These are phyloP conservation scores for Cyclocybe cylindracea DNA, from an alignment of 768 basidiomycete species.

Conservation along the genomic window DNA sequence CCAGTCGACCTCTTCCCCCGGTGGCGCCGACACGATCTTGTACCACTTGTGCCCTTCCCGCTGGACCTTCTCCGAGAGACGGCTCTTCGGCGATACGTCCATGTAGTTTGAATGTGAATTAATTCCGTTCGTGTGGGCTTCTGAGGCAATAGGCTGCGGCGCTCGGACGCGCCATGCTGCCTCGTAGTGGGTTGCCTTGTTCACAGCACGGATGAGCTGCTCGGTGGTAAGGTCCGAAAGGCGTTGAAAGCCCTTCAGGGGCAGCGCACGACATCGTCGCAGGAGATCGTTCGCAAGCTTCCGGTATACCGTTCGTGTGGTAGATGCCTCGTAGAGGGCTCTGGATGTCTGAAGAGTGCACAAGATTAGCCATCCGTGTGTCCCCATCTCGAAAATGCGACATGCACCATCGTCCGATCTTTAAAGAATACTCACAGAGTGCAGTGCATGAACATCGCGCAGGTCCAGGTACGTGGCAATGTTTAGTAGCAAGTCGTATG, in stretches of 20 bases:
- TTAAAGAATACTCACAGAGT: constrained; percentile 48
- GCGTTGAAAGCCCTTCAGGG: constrained; percentile 69
- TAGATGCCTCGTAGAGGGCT: constrained; percentile 58
- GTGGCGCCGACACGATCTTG: constrained; percentile 67
- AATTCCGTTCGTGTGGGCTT: constrained; percentile 27
- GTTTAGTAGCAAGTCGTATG: constrained; percentile 72
- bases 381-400: background rate
- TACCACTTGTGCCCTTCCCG: constrained; percentile 50
- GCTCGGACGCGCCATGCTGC: constrained; percentile 60
- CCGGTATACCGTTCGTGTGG: constrained; percentile 68
- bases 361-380: constrained; percentile 4
- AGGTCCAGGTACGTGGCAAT: constrained; percentile 64
- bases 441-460: constrained; percentile 59
- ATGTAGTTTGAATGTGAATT: constrained; percentile 40
- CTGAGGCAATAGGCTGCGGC: constrained; percentile 48
- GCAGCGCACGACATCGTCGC: constrained; percentile 65
- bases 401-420: background rate
- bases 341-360: constrained; percentile 54
- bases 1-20: constrained; percentile 74
- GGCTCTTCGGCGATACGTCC: constrained; percentile 24
- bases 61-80: constrained; percentile 10
- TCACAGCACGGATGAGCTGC: constrained; percentile 62
- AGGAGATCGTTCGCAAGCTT: constrained; percentile 64
- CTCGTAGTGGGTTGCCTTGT: constrained; percentile 64
- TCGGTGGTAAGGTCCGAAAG: constrained; percentile 64